Conservation (phyloP, 176 grass and related monocot species). For the Panicum miliaceum region DNA sequence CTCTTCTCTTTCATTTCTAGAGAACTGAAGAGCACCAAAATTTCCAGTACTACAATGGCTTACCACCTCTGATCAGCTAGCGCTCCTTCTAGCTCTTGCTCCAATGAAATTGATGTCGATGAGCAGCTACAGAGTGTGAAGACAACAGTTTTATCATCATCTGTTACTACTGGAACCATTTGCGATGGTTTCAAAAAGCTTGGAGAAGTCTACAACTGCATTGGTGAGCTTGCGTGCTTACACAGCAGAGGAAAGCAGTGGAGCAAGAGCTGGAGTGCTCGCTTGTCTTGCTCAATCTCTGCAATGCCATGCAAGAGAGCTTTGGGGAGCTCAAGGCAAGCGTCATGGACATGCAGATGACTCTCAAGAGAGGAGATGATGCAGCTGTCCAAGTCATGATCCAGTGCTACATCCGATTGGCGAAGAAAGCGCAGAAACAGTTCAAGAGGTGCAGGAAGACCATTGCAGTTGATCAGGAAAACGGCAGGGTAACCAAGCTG, state of each 20-base stretch:
- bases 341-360: neutral
- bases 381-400: neutral
- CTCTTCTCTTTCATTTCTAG: neutral
- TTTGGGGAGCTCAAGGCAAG: neutral
- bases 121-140: slow-evolving; percentile 32
- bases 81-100: slow-evolving; percentile 24
- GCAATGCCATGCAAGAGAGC: neutral
- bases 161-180: neutral
- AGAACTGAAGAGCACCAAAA: neutral
- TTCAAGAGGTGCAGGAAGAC: slow-evolving; percentile 21
- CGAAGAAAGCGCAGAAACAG: neutral
- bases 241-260: neutral
- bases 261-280: neutral
- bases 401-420: neutral
- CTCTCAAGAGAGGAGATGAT: neutral
- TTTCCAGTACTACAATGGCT: slow-evolving; percentile 31
- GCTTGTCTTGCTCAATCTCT: neutral
- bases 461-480: neutral
- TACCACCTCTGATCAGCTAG: slow-evolving; percentile 43
- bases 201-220: slow-evolving; percentile 17
- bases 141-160: slow-evolving; percentile 1
- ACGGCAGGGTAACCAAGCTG: neutral
- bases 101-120: neutral
- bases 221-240: neutral
- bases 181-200: slow-evolving; percentile 18